A percentile compares a stretch with the other conserved stretches of the same genome.
Conservation (phyloP, 2,329 filamentous ascomycete species). For the Colletotrichum sp. region DNA sequence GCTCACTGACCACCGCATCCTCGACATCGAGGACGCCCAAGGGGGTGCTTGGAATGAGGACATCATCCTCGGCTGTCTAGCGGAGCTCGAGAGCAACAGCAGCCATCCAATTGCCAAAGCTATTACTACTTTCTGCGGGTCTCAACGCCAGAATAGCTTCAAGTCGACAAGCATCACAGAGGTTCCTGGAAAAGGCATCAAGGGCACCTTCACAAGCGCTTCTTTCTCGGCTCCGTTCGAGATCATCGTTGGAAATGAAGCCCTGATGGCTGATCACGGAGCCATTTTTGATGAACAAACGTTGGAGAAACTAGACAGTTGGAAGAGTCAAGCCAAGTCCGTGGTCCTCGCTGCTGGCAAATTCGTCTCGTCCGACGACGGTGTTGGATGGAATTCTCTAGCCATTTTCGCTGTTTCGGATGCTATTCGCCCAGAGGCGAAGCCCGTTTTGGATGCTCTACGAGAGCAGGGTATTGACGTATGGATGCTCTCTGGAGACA, state of each 20-base stretch:
- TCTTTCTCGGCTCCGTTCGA: slow-evolving; percentile 41
- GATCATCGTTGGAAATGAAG: slow-evolving; percentile 75
- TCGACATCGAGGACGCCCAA: slow-evolving; percentile 29
- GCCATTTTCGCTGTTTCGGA: slow-evolving; percentile 81
- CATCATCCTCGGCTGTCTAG: slow-evolving; percentile 57
- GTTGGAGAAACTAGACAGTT: slow-evolving; percentile 47
- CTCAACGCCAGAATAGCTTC: slow-evolving; percentile 31
- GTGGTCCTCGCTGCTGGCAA: slow-evolving; percentile 63
- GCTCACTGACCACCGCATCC: slow-evolving; percentile 61
- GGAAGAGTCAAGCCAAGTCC: slow-evolving; percentile 70
- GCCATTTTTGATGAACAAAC: slow-evolving; percentile 43
- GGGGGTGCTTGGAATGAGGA: slow-evolving; percentile 29
- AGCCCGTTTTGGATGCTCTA: slow-evolving; percentile 68
- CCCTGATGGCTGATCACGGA: slow-evolving; percentile 60
- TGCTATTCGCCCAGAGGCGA: slow-evolving; percentile 76
- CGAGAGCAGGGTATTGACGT: slow-evolving; percentile 71
- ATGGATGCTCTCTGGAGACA: slow-evolving; percentile 95
- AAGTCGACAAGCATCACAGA: slow-evolving; percentile 61
- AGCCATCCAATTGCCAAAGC: slow-evolving; percentile 78
- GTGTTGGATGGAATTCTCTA: slow-evolving; percentile 54
- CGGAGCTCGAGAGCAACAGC: slow-evolving; percentile 71
- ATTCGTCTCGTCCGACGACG: slow-evolving; percentile 6
- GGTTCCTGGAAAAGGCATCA: slow-evolving; percentile 74
- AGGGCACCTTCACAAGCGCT: slow-evolving; percentile 50
- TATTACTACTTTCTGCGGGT: slow-evolving; percentile 65